Base-by-base conservation (phyloP, 2,329 filamentous ascomycete genomes). In the Trichoderma atroviride region DNA sequence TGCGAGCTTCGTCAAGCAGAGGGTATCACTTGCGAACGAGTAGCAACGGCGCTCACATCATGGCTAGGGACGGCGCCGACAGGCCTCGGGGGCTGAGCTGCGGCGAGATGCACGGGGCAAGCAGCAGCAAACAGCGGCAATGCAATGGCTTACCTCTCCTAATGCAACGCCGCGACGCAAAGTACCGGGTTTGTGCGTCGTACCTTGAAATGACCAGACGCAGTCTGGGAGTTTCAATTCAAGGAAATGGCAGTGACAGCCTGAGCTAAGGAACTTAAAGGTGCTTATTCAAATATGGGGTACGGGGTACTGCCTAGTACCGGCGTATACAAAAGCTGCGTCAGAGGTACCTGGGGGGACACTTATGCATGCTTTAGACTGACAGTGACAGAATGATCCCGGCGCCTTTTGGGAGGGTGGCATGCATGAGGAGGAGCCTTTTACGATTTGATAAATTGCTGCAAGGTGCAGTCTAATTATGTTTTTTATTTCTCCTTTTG, bases 41-140 rank as follows among this genome's bases (percentile, higher is more conserved):
- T 66, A 73, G 70, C 77, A 78, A 76, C 78, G 79, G 78, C 77
- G 76, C 75, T 81, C 76, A 82, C 75, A 79, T 79, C 79, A 80
- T 77, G 79, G 81, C 82, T 72, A 72, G 73, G 76, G 78, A 78
- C 73, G 74, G 60, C 74, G 72, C 74, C 76, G 76, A 78, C 72
- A 75, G 74, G 79, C 82, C 84, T 84, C 75, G 81, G 79, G 77
- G 77, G 74, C 74, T 74, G 73, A 72, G 57, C 73, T 71, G 71
- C 68, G 73, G 70, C 70, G 73, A 73, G 74, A 56, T 62, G 69
- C 53, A 69, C 53, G 59, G 66, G 60, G 74, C 73, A 70, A 69
- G 74, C 71, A 74, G 72, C 74, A 72, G 71, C 71, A 73, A 50
- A 67, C 31, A 56, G 66, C 58, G 66, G 66, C 35, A 57, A 27